Evolutionary conservation across 805 yeast genomes (phyloP).

Genomic region (Nadsonia fulvescens): DNA sequence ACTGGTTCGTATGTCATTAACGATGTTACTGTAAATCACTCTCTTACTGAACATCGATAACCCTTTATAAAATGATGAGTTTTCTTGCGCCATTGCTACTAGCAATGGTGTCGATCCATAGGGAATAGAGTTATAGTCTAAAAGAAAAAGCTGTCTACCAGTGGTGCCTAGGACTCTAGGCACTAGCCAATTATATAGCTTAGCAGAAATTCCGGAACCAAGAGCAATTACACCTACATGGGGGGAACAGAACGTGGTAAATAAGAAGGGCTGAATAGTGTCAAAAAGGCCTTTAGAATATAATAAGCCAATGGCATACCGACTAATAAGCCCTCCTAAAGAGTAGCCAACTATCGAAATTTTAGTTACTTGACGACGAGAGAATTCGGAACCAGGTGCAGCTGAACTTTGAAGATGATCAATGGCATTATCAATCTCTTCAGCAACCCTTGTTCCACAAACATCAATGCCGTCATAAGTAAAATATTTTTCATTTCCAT

Average conservation of each 20-base stretch:
- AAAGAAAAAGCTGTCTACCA: conserved; percentile 55
- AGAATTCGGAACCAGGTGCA: conserved; percentile 7
- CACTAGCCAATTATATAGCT: conserved; percentile 41
- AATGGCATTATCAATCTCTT: conserved; percentile 36
- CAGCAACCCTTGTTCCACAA: conserved; percentile 59
- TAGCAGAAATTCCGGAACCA: conserved; percentile 30
- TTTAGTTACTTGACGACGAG: conserved; percentile 29
- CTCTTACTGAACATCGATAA: conserved; percentile 33
- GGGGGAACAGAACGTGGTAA: conserved; percentile 50
- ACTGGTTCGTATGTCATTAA: conserved; percentile 64
- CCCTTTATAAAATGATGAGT: conserved; percentile 41
- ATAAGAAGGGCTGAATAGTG: conserved; percentile 34
- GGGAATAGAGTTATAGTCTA: conserved; percentile 10
- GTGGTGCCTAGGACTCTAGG: conserved; percentile 52
- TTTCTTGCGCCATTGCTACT: conserved; percentile 43
- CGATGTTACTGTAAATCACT: conserved; percentile 53
- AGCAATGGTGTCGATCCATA: conserved; percentile 49
- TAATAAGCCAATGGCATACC: conserved; percentile 65
- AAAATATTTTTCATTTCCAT: conserved; percentile 49
- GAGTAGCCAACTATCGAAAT: conserved; percentile 78
- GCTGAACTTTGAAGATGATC: conserved; percentile 8
- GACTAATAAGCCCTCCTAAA: conserved; percentile 67
- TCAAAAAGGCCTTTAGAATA: conserved; percentile 35
- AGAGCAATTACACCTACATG: conserved; percentile 49
- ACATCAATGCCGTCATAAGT: conserved; percentile 81